Percentiles rank a stretch among this genome's conserved stretches.
Evolutionary conservation across 2,329 filamentous ascomycete species (phyloP).

Genomic region (Fusarium nisikadoi): DNA sequence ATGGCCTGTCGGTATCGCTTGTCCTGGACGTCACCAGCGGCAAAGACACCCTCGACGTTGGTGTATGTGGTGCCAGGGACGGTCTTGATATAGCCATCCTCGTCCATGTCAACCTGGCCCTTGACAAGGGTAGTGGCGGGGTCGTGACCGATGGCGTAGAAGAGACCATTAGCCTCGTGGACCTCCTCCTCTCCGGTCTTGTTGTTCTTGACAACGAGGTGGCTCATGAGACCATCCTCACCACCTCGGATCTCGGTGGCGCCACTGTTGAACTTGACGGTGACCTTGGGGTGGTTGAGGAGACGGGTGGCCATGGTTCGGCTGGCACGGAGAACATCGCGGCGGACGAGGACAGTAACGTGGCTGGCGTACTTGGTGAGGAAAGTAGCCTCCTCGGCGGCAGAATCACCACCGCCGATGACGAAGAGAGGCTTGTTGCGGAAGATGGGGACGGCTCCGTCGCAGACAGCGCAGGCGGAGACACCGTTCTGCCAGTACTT

Average conservation of each 20-base stretch:
- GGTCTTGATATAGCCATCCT: slow-evolving; percentile 91
- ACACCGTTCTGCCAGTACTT: slow-evolving; percentile 98
- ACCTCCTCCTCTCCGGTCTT: slow-evolving; percentile 80
- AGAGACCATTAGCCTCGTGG: slow-evolving; percentile 90
- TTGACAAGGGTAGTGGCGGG: slow-evolving; percentile 92
- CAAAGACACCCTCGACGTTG: slow-evolving; percentile 91
- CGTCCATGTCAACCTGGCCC: slow-evolving; percentile 87
- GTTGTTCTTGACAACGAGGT: slow-evolving; percentile 84
- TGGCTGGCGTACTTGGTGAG: slow-evolving; percentile 97
- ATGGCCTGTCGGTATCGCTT: slow-evolving; percentile 98
- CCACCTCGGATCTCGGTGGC: slow-evolving; percentile 88
- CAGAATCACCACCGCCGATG: slow-evolving; percentile 95
- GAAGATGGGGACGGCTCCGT: slow-evolving; percentile 97
- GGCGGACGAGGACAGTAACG: slow-evolving; percentile 92
- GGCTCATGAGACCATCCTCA: slow-evolving; percentile 86
- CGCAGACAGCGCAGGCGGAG: slow-evolving; percentile 95
- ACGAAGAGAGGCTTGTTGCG: slow-evolving; percentile 94
- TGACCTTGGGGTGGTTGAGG: slow-evolving; percentile 86
- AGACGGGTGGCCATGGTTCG: slow-evolving; percentile 92
- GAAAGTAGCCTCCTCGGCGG: slow-evolving; percentile 97
- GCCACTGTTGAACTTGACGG: slow-evolving; percentile 85
- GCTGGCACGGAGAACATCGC: slow-evolving; percentile 85
- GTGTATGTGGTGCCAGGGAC: slow-evolving; percentile 89
- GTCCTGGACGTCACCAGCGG: slow-evolving; percentile 97
- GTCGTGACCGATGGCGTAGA: slow-evolving; percentile 97